phyloP scores from a whole-genome alignment of 2,329 filamentous ascomycete species.

The Xylariales sp. region DNA sequence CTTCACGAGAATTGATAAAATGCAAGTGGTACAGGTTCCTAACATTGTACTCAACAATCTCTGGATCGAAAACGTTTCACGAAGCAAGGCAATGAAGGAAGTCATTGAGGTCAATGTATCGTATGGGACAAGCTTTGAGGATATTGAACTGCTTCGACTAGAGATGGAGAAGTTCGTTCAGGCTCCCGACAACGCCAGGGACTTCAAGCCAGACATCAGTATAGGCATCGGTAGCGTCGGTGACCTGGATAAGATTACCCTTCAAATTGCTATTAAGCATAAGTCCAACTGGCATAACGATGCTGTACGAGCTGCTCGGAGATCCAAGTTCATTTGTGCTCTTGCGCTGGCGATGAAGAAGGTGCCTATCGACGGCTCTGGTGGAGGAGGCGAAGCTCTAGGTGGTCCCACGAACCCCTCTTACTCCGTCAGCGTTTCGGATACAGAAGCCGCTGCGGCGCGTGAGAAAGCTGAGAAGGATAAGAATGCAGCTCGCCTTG shows the following conservation, averaged over 20 bases:
- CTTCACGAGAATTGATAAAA: constrained; percentile 84
- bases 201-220: constrained; percentile 87
- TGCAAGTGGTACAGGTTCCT: constrained; percentile 84
- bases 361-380: constrained; percentile 86
- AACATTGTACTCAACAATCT: constrained; percentile 91
- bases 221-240: constrained; percentile 83
- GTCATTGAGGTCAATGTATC: constrained; percentile 81
- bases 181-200: constrained; percentile 84
- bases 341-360: constrained; percentile 85
- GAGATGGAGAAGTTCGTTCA: constrained; percentile 90
- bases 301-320: constrained; percentile 78
- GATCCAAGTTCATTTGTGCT: constrained; percentile 97
- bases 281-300: constrained; percentile 96
- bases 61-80: constrained; percentile 95
- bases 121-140: constrained; percentile 89
- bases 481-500: constrained; percentile 74
- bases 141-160: constrained; percentile 83
- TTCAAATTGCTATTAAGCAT: constrained; percentile 87
- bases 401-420: constrained; percentile 79
- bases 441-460: constrained; percentile 72
- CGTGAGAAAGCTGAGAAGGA: constrained; percentile 68
- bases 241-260: constrained; percentile 86
- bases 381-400: constrained; percentile 72
- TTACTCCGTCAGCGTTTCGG: constrained; percentile 81
- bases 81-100: constrained; percentile 92